Evolutionary conservation across 2,329 filamentous ascomycete genomes (phyloP), one percentile per base, ranked within the genome.

Genomic region (Fusarium sp.): DNA sequence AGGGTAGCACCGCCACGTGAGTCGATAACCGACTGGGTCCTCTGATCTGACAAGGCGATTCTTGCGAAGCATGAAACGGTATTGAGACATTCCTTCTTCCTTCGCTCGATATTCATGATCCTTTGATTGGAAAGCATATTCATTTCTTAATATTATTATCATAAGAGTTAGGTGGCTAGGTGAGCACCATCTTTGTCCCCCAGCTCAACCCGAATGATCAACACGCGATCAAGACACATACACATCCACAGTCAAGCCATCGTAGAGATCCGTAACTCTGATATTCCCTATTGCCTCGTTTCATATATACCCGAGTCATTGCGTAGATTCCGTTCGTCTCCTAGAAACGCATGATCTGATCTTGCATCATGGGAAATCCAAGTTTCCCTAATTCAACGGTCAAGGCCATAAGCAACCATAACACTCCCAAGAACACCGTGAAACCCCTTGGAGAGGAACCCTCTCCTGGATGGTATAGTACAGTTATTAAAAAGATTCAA

Each of bases 401-500:
- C 58, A 61, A 64, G 59, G 59, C 73, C 72, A 58, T 73, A 71
- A 73, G 52, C 72, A 78, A 68, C 69, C 74, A 54, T 56, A 65
- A 71, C 74, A 77, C 75, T 68, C 77, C 77, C 70, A 68, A 52
- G 67, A 78, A 78, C 76, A 78, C 76, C 76, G 64, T 70, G 50
- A 74, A 71, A 70, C 68, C 74, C 73, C 66, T 67, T 59, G 42
- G 60, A 63, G 74, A 70, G 69, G 65, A 70, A 47, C 57, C 64
- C 63, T 69, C 63, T 77, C 54, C 72, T 59, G 71, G 65, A 63
- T 74, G 72, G 71, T 79, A 78, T 77, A 77, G 65, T 78, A 78
- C 75, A 78, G 71, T 66, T 74, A 79, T 79, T 78, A 78, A 75
- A 71, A 74, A 75, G 69, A 75, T 66, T 65, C 63, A 68, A 77